Base-by-base conservation (phyloP, 1,139 yeast species). In the Pichia sp. region DNA sequence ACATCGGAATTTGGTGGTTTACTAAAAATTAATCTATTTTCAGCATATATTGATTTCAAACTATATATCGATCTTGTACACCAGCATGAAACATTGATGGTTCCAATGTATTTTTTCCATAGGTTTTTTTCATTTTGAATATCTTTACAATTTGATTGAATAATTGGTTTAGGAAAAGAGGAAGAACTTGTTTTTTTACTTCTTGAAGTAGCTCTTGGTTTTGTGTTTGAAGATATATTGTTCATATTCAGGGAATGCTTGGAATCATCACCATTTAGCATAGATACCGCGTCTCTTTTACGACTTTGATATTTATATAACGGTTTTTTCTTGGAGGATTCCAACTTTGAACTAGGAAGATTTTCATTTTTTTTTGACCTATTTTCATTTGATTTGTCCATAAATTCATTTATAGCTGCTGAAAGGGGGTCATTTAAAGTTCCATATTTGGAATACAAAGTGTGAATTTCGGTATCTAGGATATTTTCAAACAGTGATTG, bases 41-140 rank as follows among this genome's bases (percentile, higher is more conserved):
- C 79, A 77, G 63, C 25, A 25, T 48, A 51, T 10, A 57, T 77
- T 80, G 49, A 73, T 64, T 8, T 84, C 18, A 56, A 38, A 68
- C 71, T 72, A 43, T 74, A 61, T 0, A 87, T 84, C 0, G 95
- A 88, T 48, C 96, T 71, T 0, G 96, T 88, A 11, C 95, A 90
- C 87, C 91, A 85, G 2, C 89, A 91, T 50, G 81, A 83, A 0
- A 86, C 80, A 56, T 83, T 84, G 30, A 88, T 61, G 1, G 89
- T 75, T 0, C 97, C 97, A 28, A 89, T 73, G 61, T 74, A 84
- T 45, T 57, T 57, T 42, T 48, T 45, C 66, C 65, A 59, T 27
- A 33, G 41, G 3, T 25, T 34, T 29, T 34, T 36, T 13, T 38
- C 48, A 25, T 51, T 33, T n/a, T 18, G 36, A 2, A 25, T 9